Evolutionary conservation across 2,329 filamentous ascomycete genomes (phyloP).

Genomic region (Aspergillus sp.): DNA sequence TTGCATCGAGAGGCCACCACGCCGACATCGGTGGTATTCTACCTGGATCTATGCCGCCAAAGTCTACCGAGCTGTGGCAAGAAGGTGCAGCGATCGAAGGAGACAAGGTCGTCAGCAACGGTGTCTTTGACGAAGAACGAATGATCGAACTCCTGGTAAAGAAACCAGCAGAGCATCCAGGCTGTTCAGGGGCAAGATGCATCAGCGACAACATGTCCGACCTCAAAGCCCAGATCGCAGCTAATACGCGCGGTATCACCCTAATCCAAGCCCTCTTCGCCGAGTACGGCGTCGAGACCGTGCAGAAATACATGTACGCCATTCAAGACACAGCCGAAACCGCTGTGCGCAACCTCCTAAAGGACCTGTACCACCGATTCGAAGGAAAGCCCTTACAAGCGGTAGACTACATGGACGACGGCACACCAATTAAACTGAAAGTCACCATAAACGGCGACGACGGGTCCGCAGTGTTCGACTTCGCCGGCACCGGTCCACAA

Average conservation of each 20-base stretch:
- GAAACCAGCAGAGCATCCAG: conserved; percentile 72
- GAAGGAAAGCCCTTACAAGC: conserved; percentile 70
- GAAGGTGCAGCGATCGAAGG: conserved; percentile 49
- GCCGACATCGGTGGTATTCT: conserved; percentile 83
- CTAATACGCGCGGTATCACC: conserved; percentile 81
- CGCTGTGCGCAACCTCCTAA: conserved; percentile 72
- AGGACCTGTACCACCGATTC: conserved; percentile 67
- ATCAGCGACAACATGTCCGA: conserved; percentile 83
- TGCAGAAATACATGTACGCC: conserved; percentile 79
- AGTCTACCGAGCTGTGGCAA: conserved; percentile 48
- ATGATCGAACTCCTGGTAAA: conserved; percentile 70
- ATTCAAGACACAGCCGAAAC: conserved; percentile 80
- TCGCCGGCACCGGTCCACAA: conserved; percentile 74
- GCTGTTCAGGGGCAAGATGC: conserved; percentile 76
- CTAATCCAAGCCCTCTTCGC: conserved; percentile 72
- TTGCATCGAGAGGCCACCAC: conserved; percentile 76
- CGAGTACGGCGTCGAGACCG: conserved; percentile 74
- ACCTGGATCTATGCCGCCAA: conserved; percentile 76
- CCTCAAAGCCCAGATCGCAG: conserved; percentile 81
- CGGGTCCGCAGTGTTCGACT: conserved; percentile 76
- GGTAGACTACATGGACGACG: conserved; percentile 84
- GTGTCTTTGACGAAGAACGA: conserved; percentile 74
- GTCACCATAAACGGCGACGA: conserved; percentile 72
- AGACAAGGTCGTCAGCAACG: conserved; percentile 69
- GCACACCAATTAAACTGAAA: conserved; percentile 72